phyloP scores from a whole-genome alignment of 164 flowering plant species.

The Vitis labrusca region DNA sequence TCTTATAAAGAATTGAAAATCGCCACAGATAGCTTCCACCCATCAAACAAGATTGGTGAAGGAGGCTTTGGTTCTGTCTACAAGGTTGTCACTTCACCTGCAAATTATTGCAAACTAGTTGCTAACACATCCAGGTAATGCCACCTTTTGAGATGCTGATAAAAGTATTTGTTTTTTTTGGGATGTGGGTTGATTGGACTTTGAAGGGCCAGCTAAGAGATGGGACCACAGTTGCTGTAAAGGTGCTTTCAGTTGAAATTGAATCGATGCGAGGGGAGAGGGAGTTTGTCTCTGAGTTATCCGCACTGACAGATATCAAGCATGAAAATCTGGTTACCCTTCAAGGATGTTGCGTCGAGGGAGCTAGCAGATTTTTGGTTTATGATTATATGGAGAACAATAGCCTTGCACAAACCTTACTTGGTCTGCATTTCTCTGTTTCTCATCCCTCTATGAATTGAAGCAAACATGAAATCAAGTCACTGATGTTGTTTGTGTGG shows the following conservation, averaged over 20 bases:
- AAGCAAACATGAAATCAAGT: too few species aligned
- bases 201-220: conserved; percentile 48
- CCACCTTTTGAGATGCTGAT: neutral
- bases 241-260: conserved; percentile 47
- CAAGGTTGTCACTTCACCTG: conserved; percentile 30
- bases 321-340: conserved; percentile 56
- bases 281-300: conserved; percentile 54
- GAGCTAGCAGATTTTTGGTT: conserved; percentile 44
- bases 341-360: conserved; percentile 53
- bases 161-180: neutral
- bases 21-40: conserved; percentile 41
- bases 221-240: conserved; percentile 49
- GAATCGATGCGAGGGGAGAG: conserved; percentile 60
- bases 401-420: conserved; percentile 41
- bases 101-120: neutral
- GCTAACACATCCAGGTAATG: neutral
- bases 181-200: conserved; percentile 1
- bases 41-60: conserved; percentile 52
- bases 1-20: conserved; percentile 35
- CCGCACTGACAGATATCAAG: conserved; percentile 40
- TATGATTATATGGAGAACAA: conserved; percentile 66
- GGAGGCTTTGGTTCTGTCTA: conserved; percentile 58
- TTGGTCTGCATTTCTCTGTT: conserved; percentile 28
- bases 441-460: neutral
- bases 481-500: too few species aligned